phyloP scores from a whole-genome alignment of 768 basidiomycete species.

The Leccinum boreale region DNA sequence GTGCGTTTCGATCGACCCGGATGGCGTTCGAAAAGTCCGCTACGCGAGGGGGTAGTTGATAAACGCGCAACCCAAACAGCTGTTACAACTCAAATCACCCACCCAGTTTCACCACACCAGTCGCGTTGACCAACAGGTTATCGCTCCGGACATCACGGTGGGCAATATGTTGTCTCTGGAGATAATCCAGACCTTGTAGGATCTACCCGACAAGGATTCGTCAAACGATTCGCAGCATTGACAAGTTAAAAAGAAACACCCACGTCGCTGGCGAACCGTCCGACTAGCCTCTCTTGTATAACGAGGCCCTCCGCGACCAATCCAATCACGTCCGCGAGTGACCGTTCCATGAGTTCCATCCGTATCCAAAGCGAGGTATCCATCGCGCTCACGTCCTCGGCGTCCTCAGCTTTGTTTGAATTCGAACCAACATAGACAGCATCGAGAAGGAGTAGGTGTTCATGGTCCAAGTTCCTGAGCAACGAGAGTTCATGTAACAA shows the following conservation, averaged over 20 bases:
- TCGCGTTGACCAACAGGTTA: conserved; percentile 68
- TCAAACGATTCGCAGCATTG: background rate
- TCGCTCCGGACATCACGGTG: conserved; percentile 86
- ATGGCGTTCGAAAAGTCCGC: conserved; percentile 83
- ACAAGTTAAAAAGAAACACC: conserved; percentile 29
- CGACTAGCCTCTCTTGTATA: conserved; percentile 66
- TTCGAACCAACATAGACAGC: conserved; percentile 62
- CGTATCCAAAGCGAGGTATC: conserved; percentile 77
- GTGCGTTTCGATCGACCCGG: conserved; percentile 48
- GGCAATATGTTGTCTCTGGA: conserved; percentile 64
- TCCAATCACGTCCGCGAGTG: conserved; percentile 75
- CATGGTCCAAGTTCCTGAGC: conserved; percentile 55
- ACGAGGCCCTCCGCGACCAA: conserved; percentile 59
- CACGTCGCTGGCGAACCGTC: conserved; percentile 75
- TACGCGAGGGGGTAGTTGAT: conserved; percentile 22
- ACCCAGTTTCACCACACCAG: conserved; percentile 76
- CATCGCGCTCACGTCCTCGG: conserved; percentile 6
- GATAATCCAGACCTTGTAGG: conserved; percentile 60
- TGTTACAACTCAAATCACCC: conserved; percentile 21
- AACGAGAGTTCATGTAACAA: conserved; percentile 58
- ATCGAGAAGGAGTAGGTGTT: conserved; percentile 65
- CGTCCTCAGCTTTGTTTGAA: conserved; percentile 29
- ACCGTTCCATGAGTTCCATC: conserved; percentile 90
- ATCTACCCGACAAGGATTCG: conserved; percentile 39
- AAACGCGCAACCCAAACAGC: background rate